phyloP scores from a whole-genome alignment of 2,329 filamentous ascomycete genomes.

The Graphiopsis chlorocephala region DNA sequence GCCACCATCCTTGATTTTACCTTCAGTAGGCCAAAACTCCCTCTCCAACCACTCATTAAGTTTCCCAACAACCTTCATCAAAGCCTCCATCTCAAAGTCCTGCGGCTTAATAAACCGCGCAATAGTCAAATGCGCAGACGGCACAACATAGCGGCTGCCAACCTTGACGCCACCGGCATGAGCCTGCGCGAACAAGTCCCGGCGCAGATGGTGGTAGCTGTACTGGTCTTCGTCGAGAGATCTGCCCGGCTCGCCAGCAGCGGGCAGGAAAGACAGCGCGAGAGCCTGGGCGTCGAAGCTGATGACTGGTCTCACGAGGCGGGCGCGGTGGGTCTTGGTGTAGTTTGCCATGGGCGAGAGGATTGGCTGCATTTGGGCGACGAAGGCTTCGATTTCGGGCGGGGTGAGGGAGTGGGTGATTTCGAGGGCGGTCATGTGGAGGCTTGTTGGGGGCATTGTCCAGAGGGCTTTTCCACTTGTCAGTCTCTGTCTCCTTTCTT shows the following conservation, averaged over 20 bases:
- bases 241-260: conserved; percentile 52
- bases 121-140: conserved; percentile 85
- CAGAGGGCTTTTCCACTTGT: conserved; percentile 62
- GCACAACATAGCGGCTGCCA: conserved; percentile 79
- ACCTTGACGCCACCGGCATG: conserved; percentile 64
- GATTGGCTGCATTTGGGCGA: conserved; percentile 39
- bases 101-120: conserved; percentile 70
- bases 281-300: conserved; percentile 83
- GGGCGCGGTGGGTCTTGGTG: conserved; percentile 64
- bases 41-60: conserved; percentile 72
- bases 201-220: conserved; percentile 86
- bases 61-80: conserved; percentile 68
- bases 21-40: conserved; percentile 63
- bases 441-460: conserved; percentile 74
- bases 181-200: conserved; percentile 68
- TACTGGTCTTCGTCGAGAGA: conserved; percentile 59
- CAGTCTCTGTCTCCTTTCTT: not conserved
- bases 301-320: conserved; percentile 77
- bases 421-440: conserved; percentile 86
- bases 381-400: conserved; percentile 33
- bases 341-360: conserved; percentile 64
- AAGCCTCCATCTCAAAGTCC: conserved; percentile 55
- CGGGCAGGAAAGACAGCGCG: conserved; percentile 83
- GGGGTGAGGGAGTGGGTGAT: conserved; percentile 75
- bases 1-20: conserved; percentile 43